A percentile compares a stretch with the other conserved stretches of the same genome.
phyloP scores from a whole-genome alignment of 2,329 filamentous ascomycete genomes.

The Pestalotiopsis sp. region DNA sequence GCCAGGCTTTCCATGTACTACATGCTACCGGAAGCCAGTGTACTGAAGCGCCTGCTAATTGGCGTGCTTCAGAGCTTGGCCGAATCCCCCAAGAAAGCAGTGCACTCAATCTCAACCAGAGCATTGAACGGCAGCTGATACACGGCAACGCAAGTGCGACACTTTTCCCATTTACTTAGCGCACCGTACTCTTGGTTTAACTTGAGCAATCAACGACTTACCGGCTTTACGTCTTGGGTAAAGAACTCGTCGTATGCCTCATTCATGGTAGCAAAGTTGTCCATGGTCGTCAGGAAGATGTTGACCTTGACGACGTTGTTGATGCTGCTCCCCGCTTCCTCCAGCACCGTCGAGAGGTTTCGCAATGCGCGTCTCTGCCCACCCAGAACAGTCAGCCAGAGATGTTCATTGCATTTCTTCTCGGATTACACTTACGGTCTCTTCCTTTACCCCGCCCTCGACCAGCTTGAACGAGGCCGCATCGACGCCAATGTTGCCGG shows the following conservation, averaged over 20 bases:
- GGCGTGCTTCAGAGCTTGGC: slow-evolving; percentile 17
- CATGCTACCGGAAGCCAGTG: background rate
- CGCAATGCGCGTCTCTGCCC: slow-evolving; percentile 53
- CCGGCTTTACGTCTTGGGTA: slow-evolving; percentile 43
- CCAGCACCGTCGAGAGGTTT: slow-evolving; percentile 60
- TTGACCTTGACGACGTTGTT: slow-evolving; percentile 67
- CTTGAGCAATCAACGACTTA: slow-evolving; percentile 26
- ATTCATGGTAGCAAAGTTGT: slow-evolving; percentile 61
- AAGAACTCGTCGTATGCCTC: slow-evolving; percentile 55
- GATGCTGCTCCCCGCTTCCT: slow-evolving; percentile 58
- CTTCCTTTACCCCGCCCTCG: slow-evolving; percentile 55
- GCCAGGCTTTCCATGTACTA: background rate
- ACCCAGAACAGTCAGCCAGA: background rate
- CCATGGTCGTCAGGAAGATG: slow-evolving; percentile 65
- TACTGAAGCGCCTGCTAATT: background rate
- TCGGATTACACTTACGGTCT: slow-evolving; percentile 40
- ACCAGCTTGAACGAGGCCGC: slow-evolving; percentile 53
- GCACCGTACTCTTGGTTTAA: background rate
- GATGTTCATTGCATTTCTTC: background rate
- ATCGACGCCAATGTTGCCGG: slow-evolving; percentile 60
- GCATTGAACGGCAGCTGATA: slow-evolving; percentile 70
- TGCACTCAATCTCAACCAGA: slow-evolving; percentile 75
- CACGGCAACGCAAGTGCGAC: slow-evolving; percentile 70
- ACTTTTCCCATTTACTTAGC: slow-evolving; percentile 25
- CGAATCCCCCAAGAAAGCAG: slow-evolving; percentile 40